A percentile compares a stretch with the other conserved stretches of the same genome.
Evolutionary conservation across 176 grass and related monocot genomes (phyloP).

Genomic region (Chloris gayana): DNA sequence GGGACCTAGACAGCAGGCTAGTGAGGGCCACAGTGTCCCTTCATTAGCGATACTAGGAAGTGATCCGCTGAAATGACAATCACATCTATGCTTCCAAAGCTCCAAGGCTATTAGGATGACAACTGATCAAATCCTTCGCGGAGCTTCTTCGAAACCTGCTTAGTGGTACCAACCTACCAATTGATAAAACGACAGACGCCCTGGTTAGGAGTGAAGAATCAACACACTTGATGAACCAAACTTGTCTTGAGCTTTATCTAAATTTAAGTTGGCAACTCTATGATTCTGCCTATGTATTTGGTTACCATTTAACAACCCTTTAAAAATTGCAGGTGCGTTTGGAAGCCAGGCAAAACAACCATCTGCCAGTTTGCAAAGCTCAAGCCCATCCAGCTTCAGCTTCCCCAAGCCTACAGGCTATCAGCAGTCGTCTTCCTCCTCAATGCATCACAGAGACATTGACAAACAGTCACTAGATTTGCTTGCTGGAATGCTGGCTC

Average conservation of each 20-base stretch:
- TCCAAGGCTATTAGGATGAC: no score
- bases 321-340: slow-evolving; percentile 44
- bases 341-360: slow-evolving; percentile 47
- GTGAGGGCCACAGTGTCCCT: no score
- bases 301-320: slow-evolving; percentile 26
- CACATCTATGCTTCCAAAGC: no score
- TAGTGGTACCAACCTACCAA: no score
- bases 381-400: slow-evolving; percentile 38
- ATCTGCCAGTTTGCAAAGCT: slow-evolving; percentile 39
- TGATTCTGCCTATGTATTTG: not conserved
- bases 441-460: slow-evolving; percentile 36
- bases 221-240: no score
- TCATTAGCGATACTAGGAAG: no score
- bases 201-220: no score
- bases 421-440: slow-evolving; percentile 25
- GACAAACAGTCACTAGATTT: slow-evolving; percentile 52
- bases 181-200: no score
- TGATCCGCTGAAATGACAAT: no score
- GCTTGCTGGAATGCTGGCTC: slow-evolving; percentile 39
- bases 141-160: no score
- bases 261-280: not conserved
- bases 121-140: no score
- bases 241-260: not conserved
- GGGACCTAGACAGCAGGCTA: no score
- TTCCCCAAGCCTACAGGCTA: slow-evolving; percentile 9